A percentile compares a stretch with the other conserved stretches of the same genome.
Conservation (phyloP, 1,139 yeast genomes). For the Oligophagozyma castellii region DNA sequence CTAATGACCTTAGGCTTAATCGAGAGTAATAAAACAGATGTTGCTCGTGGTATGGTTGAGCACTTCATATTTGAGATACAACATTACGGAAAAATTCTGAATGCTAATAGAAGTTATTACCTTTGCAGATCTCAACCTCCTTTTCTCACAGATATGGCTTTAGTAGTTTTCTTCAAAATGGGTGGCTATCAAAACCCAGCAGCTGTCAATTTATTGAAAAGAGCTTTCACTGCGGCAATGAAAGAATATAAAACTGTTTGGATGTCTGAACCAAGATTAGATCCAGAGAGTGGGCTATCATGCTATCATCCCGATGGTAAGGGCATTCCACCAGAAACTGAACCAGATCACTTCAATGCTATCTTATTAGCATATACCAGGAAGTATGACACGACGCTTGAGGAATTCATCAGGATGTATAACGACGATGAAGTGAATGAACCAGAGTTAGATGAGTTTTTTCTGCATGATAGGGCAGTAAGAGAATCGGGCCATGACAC, state of each 20-base stretch:
- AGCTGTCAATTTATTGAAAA: slow-evolving; percentile 45
- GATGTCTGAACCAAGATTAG: slow-evolving; percentile 63
- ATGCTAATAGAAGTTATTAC: slow-evolving; percentile 89
- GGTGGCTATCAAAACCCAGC: slow-evolving; percentile 31
- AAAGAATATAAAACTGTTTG: slow-evolving; percentile 78
- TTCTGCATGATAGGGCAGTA: slow-evolving; percentile 87
- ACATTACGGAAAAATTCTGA: slow-evolving; percentile 83
- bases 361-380: slow-evolving; percentile 56
- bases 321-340: slow-evolving; percentile 96
- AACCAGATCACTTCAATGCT: slow-evolving; percentile 71
- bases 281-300: slow-evolving; percentile 69
- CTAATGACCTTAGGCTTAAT: slow-evolving; percentile 81
- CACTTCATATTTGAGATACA: slow-evolving; percentile 83
- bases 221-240: slow-evolving; percentile 68
- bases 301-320: slow-evolving; percentile 83
- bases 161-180: slow-evolving; percentile 52
- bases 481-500: slow-evolving; percentile 97
- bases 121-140: slow-evolving; percentile 95
- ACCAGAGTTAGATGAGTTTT: slow-evolving; percentile 79
- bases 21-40: slow-evolving; percentile 43
- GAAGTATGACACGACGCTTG: slow-evolving; percentile 46
- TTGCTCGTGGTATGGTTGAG: slow-evolving; percentile 86
- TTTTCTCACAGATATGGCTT: slow-evolving; percentile 84
- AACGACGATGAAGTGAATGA: slow-evolving; percentile 54
- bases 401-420: slow-evolving; percentile 61